A percentile compares a stretch with the other conserved stretches of the same genome.
Conservation (phyloP, 2,329 filamentous ascomycete genomes). For the Cytospora piceicola region DNA sequence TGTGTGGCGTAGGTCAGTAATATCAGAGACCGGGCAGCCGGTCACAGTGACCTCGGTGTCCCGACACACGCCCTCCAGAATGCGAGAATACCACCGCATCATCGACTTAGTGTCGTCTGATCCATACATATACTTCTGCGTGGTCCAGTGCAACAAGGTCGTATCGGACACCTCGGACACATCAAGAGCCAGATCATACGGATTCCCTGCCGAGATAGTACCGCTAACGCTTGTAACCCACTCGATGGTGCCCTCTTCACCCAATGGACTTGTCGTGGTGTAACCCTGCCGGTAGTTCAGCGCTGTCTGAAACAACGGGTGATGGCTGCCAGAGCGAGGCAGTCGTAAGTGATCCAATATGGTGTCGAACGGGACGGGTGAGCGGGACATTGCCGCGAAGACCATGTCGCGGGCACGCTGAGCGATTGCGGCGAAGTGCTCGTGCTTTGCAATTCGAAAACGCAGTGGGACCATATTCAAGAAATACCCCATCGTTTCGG, state of each 20-base stretch:
- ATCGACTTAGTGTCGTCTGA: slow-evolving; percentile 2
- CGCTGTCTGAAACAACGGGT: slow-evolving; percentile 53
- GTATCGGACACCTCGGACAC: background rate
- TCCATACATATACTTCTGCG: slow-evolving; percentile 22
- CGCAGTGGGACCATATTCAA: slow-evolving; percentile 53
- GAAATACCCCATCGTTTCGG: slow-evolving; percentile 48
- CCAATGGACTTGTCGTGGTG: background rate
- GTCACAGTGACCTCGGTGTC: background rate
- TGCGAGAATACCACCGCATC: slow-evolving; percentile 13
- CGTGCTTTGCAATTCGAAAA: slow-evolving; percentile 36
- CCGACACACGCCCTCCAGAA: slow-evolving; percentile 4
- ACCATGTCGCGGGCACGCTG: slow-evolving; percentile 31
- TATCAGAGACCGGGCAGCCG: background rate
- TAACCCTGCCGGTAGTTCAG: slow-evolving; percentile 39
- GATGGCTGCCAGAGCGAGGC: slow-evolving; percentile 42
- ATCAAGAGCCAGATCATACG: slow-evolving; percentile 14
- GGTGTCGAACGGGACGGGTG: slow-evolving; percentile 52
- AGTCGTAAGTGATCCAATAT: slow-evolving; percentile 49
- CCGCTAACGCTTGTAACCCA: background rate
- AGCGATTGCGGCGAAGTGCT: slow-evolving; percentile 39
- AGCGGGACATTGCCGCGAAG: slow-evolving; percentile 46
- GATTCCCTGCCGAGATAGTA: background rate
- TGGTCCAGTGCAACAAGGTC: slow-evolving; percentile 12
- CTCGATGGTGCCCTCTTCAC: background rate
- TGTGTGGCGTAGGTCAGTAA: background rate